Evolutionary conservation across 768 basidiomycete species (phyloP).

Genomic region (Termitomyces sp.): DNA sequence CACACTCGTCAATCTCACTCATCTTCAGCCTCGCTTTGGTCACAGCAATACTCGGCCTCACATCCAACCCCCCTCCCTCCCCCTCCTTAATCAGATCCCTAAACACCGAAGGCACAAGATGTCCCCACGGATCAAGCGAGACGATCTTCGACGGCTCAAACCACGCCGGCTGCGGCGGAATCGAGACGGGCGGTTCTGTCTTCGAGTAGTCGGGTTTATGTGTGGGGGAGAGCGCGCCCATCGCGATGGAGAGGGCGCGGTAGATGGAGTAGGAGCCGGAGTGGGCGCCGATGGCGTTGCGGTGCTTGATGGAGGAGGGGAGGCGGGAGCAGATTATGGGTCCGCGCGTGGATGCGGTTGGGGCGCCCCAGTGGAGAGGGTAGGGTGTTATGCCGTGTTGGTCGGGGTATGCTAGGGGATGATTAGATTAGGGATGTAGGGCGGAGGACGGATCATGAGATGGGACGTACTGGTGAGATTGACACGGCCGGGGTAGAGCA

Average conservation of each 20-base stretch:
- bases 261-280: conserved; percentile 94
- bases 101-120: conserved; percentile 72
- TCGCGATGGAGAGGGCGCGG: conserved; percentile 88
- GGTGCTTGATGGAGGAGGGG: conserved; percentile 77
- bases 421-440: no score
- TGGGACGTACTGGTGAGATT: conserved; percentile 73
- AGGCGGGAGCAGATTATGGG: conserved; percentile 90
- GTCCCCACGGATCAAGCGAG: conserved; percentile 5
- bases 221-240: conserved; percentile 75
- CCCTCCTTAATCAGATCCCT: conserved; percentile 61
- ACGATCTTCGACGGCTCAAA: conserved; percentile 3
- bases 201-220: conserved; percentile 31
- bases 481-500: conserved; percentile 80
- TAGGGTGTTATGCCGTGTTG: conserved; percentile 85
- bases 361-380: conserved; percentile 80
- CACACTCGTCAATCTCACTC: conserved; percentile 85
- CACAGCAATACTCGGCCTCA: conserved; percentile 89
- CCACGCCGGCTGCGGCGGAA: conserved; percentile 2
- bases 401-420: conserved; percentile 91
- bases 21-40: conserved; percentile 95
- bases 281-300: conserved; percentile 94
- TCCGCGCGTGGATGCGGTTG: conserved; percentile 64
- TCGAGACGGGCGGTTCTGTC: not conserved
- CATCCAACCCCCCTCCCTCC: conserved; percentile 47
- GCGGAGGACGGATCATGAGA: no score